Base-by-base conservation (phyloP, 352 stramenopile genomes). In the Globisporangium megalacanthum region DNA sequence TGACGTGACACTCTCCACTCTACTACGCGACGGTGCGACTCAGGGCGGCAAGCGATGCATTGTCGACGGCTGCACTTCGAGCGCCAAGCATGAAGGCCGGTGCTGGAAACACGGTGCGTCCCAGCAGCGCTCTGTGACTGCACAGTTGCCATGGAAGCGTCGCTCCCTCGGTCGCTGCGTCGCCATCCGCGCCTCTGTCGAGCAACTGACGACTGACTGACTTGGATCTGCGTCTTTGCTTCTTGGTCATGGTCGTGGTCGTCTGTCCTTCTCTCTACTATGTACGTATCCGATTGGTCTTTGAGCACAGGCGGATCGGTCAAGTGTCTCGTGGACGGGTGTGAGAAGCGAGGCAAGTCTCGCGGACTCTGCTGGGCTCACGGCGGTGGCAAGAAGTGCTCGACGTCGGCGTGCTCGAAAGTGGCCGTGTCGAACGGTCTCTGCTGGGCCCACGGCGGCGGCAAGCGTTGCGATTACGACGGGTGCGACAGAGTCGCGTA, bases 61-160 rank as follows among this genome's bases (percentile, higher is more conserved):
- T 13, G 62, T 79, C 11, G 73, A 81, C 11, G 76, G 49, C 49
- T 86, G 76, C 64, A 79, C 72, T 45, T 78, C 71, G 48, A 69
- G 76, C 25, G 73, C 76, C 6, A 70, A 86, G 56, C 79, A 83
- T 64, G 69, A 67, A 39, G 76, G 76, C 41, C 67, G 81, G 2
- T 81, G 72, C 64, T 81, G 72, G 72, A 81, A 81, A 49, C 72
- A 81, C 47, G 66, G 56, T 64, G 25, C 52, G 20, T 57, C 13
- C 5, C 14, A n/a, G 4, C 17, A 49, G 44, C 25, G 19, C 25
- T 29, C 2, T 29, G 25, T 29, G 25, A 4, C 25, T 29, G 25
- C 25, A 29, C 25, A 4, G 25, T 29, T 29, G 25, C 25, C 25
- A 4, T 29, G 25, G 25, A 29, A 29, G 25, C 25, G 4, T 29